Conservation (phyloP, 495 filamentous ascomycete genomes). For the Penicillium bialowiezense region DNA sequence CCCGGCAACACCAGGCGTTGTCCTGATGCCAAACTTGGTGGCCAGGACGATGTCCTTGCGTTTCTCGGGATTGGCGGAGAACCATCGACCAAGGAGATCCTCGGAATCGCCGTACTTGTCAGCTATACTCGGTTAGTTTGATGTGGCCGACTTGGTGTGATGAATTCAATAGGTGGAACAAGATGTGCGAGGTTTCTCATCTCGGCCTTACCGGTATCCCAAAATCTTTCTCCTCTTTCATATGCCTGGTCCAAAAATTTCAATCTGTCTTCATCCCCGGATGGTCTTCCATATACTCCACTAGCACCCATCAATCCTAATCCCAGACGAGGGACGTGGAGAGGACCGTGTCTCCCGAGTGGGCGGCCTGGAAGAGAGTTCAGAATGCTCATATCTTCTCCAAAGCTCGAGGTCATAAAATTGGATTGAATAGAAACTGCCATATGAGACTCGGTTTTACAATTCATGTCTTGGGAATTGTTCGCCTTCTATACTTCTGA, state of each 20-base stretch:
- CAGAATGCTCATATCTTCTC: background rate
- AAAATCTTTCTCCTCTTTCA: slow-evolving; percentile 53
- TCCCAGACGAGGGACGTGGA: slow-evolving; percentile 52
- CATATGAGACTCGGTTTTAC: too few relatives aligned
- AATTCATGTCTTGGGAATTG: too few relatives aligned
- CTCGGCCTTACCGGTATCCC: slow-evolving; percentile 47
- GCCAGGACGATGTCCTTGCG: slow-evolving; percentile 56
- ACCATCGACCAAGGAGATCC: slow-evolving; percentile 55
- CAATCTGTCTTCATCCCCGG: slow-evolving; percentile 35
- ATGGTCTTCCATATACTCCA: slow-evolving; percentile 42
- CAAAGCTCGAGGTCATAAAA: too few relatives aligned
- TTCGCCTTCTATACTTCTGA: too few relatives aligned
- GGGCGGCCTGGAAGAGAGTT: slow-evolving; percentile 32
- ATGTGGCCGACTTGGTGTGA: background rate
- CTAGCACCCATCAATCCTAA: slow-evolving; percentile 56
- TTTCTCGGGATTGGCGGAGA: slow-evolving; percentile 49
- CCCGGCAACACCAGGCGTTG: slow-evolving; percentile 11
- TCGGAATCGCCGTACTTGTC: slow-evolving; percentile 46
- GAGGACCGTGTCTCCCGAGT: slow-evolving; percentile 54
- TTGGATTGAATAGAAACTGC: too few relatives aligned
- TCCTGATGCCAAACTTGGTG: slow-evolving; percentile 53
- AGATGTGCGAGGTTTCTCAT: background rate
- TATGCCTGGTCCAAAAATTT: slow-evolving; percentile 46
- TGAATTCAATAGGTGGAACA: too few relatives aligned
- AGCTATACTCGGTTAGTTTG: slow-evolving; percentile 26